A percentile compares a stretch with the other conserved stretches of the same genome.
phyloP scores from a whole-genome alignment of 2,329 filamentous ascomycete genomes.

The Fusarium goolgardi region DNA sequence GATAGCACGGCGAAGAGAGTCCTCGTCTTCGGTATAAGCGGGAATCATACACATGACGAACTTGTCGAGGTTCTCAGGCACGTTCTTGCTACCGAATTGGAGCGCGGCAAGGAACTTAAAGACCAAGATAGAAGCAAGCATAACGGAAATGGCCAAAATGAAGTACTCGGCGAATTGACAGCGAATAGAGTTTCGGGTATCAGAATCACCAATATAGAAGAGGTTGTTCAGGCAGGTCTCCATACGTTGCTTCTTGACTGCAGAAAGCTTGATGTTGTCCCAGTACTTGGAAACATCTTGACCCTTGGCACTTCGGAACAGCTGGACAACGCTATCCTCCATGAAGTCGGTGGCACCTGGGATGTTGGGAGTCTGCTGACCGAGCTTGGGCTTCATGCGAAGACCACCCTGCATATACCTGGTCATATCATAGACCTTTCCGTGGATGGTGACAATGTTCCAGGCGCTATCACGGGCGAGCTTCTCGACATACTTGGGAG shows the following conservation, averaged over 20 bases:
- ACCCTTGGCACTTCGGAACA: slow-evolving; percentile 83
- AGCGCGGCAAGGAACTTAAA: slow-evolving; percentile 98
- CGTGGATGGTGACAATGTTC: slow-evolving; percentile 81
- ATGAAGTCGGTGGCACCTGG: slow-evolving; percentile 79
- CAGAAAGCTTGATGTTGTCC: slow-evolving; percentile 73
- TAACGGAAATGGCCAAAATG: slow-evolving; percentile 82
- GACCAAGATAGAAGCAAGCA: slow-evolving; percentile 83
- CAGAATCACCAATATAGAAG: slow-evolving; percentile 92
- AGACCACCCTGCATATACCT: slow-evolving; percentile 83
- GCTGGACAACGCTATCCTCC: slow-evolving; percentile 75
- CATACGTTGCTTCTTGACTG: slow-evolving; percentile 73
- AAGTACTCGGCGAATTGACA: slow-evolving; percentile 93
- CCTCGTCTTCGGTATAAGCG: slow-evolving; percentile 98
- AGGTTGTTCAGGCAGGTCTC: slow-evolving; percentile 88
- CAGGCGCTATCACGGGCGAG: slow-evolving; percentile 72
- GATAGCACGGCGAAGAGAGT: slow-evolving; percentile 94
- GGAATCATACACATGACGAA: slow-evolving; percentile 98
- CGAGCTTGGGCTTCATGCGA: slow-evolving; percentile 66
- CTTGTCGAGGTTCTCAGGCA: slow-evolving; percentile 97
- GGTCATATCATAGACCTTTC: slow-evolving; percentile 88
- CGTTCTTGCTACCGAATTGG: slow-evolving; percentile 90
- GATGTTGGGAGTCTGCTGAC: slow-evolving; percentile 60
- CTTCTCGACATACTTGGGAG: slow-evolving; percentile 77
- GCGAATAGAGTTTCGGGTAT: slow-evolving; percentile 86
- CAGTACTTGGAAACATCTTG: slow-evolving; percentile 86